These are phyloP conservation scores for Neonectria magnoliae DNA, from an alignment of 2,329 filamentous ascomycete species.

Conservation along the genomic window DNA sequence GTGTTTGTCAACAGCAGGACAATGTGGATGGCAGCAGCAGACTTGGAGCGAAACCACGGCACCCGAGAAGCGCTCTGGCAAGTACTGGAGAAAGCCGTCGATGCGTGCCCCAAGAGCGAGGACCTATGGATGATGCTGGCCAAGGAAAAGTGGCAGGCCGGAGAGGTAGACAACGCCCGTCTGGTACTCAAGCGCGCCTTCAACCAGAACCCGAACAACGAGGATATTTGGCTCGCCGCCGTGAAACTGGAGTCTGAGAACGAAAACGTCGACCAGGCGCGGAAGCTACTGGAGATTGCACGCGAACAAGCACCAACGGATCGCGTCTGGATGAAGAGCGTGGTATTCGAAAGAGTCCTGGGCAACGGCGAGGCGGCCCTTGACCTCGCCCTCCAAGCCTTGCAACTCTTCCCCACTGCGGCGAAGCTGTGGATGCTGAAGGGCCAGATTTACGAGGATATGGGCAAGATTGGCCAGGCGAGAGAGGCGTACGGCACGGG, in stretches of 20 bases:
- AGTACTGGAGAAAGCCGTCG: slow-evolving; percentile 90
- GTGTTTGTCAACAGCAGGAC: slow-evolving; percentile 90
- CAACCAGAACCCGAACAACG: slow-evolving; percentile 94
- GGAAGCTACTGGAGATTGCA: slow-evolving; percentile 82
- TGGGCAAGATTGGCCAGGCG: slow-evolving; percentile 82
- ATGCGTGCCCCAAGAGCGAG: slow-evolving; percentile 90
- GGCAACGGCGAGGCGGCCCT: slow-evolving; percentile 83
- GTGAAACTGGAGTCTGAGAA: slow-evolving; percentile 97
- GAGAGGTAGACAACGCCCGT: slow-evolving; percentile 87
- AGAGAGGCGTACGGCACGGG: slow-evolving; percentile 90
- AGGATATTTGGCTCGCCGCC: slow-evolving; percentile 96
- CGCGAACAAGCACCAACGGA: slow-evolving; percentile 92
- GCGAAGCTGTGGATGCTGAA: slow-evolving; percentile 99
- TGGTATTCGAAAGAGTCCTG: slow-evolving; percentile 89
- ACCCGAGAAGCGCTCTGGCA: slow-evolving; percentile 84
- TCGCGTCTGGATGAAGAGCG: slow-evolving; percentile 96
- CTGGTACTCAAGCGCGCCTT: slow-evolving; percentile 89
- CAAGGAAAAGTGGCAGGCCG: slow-evolving; percentile 91
- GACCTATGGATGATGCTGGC: slow-evolving; percentile 96
- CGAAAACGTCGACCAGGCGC: slow-evolving; percentile 81
- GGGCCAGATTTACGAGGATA: slow-evolving; percentile 92
- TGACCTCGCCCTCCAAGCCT: slow-evolving; percentile 85
- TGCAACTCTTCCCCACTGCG: slow-evolving; percentile 85
- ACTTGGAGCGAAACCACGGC: slow-evolving; percentile 91
- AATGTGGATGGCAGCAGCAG: slow-evolving; percentile 89